phyloP scores from a whole-genome alignment of 108 stramenopile genomes.

The Fistulifera solaris region DNA sequence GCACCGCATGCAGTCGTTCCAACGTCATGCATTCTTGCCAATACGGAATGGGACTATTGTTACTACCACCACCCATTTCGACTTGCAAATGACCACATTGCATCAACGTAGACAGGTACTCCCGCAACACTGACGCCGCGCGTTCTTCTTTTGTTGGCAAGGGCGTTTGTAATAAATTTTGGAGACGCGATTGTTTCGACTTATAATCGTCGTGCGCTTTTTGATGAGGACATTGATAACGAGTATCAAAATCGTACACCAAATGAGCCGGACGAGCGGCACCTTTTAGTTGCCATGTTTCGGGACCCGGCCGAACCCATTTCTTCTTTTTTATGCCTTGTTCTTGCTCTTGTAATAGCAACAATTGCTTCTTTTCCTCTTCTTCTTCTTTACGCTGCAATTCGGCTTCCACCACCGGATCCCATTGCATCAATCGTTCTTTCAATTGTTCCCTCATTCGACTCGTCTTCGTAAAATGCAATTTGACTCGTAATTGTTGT shows the following conservation, averaged over 20 bases:
- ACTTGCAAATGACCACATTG: slow-evolving; percentile 60
- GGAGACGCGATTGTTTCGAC: slow-evolving; percentile 33
- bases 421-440: slow-evolving; percentile 59
- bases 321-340: slow-evolving; percentile 22
- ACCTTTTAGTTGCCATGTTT: slow-evolving; percentile 82
- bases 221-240: slow-evolving; percentile 77
- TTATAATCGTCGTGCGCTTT: slow-evolving; percentile 65
- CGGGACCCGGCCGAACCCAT: slow-evolving; percentile 58
- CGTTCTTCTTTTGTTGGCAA: slow-evolving; percentile 22
- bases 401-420: slow-evolving; percentile 47
- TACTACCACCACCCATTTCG: slow-evolving; percentile 20
- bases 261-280: slow-evolving; percentile 81
- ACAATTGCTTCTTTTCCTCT: slow-evolving; percentile 8
- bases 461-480: slow-evolving; percentile 60
- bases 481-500: slow-evolving; percentile 34
- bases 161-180: slow-evolving; percentile 53
- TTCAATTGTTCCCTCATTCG: slow-evolving; percentile 39
- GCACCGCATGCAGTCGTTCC: slow-evolving; percentile 10
- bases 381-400: slow-evolving; percentile 17
- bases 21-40: not conserved
- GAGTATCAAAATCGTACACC: slow-evolving; percentile 83
- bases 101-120: slow-evolving; percentile 58
- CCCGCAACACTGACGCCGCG: slow-evolving; percentile 23
- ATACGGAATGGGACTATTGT: slow-evolving; percentile 2
- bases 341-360: slow-evolving; percentile 12